Base-by-base conservation (phyloP, 768 basidiomycete genomes). In the Dioszegia hungarica region DNA sequence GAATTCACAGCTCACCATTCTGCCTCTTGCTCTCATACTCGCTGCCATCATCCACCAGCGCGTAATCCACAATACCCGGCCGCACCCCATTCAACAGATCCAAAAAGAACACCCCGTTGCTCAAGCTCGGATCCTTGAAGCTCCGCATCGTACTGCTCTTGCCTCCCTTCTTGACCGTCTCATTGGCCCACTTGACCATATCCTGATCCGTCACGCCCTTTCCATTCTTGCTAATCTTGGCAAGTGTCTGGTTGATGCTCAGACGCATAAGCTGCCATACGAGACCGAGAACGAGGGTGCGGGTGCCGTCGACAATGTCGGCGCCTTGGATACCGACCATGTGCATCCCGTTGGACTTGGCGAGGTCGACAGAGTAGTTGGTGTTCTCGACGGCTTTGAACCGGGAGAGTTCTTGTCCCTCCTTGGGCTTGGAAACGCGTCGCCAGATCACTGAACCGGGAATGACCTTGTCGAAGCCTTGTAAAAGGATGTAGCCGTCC, bases 331-430 rank as follows among this genome's bases (percentile, higher is more conserved):
- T 97, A 6, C 94, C 93, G 43, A 99, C 92, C 60, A 99, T 79
- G 73, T 89, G 90, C 89, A 99, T 89, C 41, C 87, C 86, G 69
- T 89, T 93, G 76, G 90, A 86, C 75, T 86, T 90, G 2, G 85
- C 93, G 15, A 99, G 85, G 41, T 98, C 95, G 39, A 98, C 87
- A 8, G 80, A 86, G 68, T 99, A 98, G 76, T 98, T 99, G 40
- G 90, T 95, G 78, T 99, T 98, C 79, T 99, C 95, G 25, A 99
- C 91, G 29, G 86, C 86, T 80, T 99, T 99, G 82, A 98, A 99
- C 51, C 90, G 82, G 37, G 93, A 93, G 19, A 99, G 81, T 38
- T 84, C 80, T 86, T 89, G 73, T 33, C 85, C 86, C 37, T 79
- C 85, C 72, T 87, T 90, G 15, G 92, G 92, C 78, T 93, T 95